Base-by-base conservation (phyloP, 140 eudicot genomes). In the Erigeron philadelphicus region DNA sequence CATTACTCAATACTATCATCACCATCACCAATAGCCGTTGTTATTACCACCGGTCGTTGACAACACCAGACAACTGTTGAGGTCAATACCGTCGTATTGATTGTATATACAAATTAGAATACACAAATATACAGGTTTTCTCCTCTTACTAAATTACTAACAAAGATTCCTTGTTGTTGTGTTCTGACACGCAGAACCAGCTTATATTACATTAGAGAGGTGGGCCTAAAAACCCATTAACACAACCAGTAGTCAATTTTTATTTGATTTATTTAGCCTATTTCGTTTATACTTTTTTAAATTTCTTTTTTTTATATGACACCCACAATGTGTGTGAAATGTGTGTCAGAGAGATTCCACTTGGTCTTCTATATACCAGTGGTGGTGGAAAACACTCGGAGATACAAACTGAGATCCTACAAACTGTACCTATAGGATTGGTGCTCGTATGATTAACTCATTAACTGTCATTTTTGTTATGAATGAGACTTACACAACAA, bases 131-230 rank as follows among this genome's bases (percentile, higher is more conserved):
- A 57, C 11, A 6, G 15, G 1, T 52, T 13, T 53, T 53, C 15
- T 11, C 12, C 11, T 15, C 18, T 21, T n/a, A 57, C 21, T 9
- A 17, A 21, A 18, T 2, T 2, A 31, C 2, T 31, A 31, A 31
- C 38, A 38, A 70, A 76, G 82, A 78, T 78, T 72, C 82, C 38
- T 64, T 72, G 77, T 61, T 72, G 10, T 56, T 58, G 65, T 66
- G 81, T 69, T 44, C 69, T 65, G 77, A 77, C 81, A 77, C 41
- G 31, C 64, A 77, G 68, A 72, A 72, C 72, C 59, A 72, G 78
- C 78, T 19, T 72, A 57, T 52, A 78, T 72, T 64, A 57, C 73
- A 72, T 49, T 72, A 50, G 69, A 67, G 78, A 23, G 42, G 81
- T 78, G 82, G 82, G 82, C 70, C 10, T 66, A 40, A 47, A 57